Conservation (phyloP, 2,329 filamentous ascomycete species). For the Ceratocystis destructans region DNA sequence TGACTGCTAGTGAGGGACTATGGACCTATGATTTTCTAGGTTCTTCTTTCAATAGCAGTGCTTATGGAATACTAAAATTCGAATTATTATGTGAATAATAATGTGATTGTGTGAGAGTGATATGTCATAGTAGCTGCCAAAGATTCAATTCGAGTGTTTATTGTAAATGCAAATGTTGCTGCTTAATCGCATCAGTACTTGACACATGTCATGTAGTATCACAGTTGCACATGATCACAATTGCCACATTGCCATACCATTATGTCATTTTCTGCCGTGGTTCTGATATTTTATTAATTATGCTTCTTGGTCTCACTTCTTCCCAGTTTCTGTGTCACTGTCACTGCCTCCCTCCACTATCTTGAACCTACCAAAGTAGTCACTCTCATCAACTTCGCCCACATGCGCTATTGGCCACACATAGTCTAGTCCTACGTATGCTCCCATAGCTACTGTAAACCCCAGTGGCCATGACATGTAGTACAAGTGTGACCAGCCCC, state of each 20-base stretch:
- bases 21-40: background rate
- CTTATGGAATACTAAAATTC: background rate
- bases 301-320: background rate
- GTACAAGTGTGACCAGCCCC: constrained; percentile 24
- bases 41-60: background rate
- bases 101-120: too few relatives aligned
- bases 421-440: constrained; percentile 21
- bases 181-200: too few relatives aligned
- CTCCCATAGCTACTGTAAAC: constrained; percentile 19
- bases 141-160: too few relatives aligned
- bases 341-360: background rate
- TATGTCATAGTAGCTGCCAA: too few relatives aligned
- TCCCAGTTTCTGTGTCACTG: background rate
- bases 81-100: too few relatives aligned
- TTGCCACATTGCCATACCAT: too few relatives aligned
- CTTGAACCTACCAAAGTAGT: constrained; percentile 24
- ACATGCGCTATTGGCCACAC: constrained; percentile 21
- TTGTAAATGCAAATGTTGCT: too few relatives aligned
- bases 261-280: too few relatives aligned
- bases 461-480: constrained; percentile 24
- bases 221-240: too few relatives aligned
- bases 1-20: background rate
- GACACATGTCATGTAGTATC: too few relatives aligned
- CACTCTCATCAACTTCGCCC: constrained; percentile 22
- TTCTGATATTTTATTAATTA: too few relatives aligned